Conservation (phyloP, 768 basidiomycete genomes). For the Suillus subluteus region DNA sequence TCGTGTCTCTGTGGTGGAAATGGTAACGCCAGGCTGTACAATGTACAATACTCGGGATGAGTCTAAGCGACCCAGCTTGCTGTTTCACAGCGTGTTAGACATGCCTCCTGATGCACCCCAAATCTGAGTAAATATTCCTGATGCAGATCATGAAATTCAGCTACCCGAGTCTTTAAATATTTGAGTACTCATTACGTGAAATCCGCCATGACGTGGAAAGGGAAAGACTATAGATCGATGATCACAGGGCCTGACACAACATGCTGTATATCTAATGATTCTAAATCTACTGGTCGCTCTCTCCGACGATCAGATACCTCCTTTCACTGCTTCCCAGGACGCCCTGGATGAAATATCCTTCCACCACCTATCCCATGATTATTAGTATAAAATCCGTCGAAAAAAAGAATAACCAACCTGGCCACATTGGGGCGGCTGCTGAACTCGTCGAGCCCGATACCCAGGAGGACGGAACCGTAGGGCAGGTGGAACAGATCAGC, state of each 20-base stretch:
- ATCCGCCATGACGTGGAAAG: not conserved
- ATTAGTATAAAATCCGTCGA: not conserved
- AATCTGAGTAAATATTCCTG: not conserved
- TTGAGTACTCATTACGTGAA: not conserved
- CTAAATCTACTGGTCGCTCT: not conserved
- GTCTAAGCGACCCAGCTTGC: not conserved
- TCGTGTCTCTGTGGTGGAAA: not conserved
- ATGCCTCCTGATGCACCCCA: not conserved
- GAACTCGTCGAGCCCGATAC: conserved; percentile 19
- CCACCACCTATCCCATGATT: conserved; percentile 45
- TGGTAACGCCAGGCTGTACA: not conserved
- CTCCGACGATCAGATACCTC: conserved; percentile 23
- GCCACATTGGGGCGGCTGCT: conserved; percentile 22
- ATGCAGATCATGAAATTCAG: not conserved
- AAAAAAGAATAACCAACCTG: conserved; percentile 16
- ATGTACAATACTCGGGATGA: not conserved
- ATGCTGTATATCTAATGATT: not conserved
- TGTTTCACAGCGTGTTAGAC: not conserved
- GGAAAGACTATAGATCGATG: not conserved
- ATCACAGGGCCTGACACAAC: not conserved
- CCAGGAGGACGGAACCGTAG: conserved; percentile 19
- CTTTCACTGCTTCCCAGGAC: conserved; percentile 49
- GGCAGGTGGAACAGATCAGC: conserved; percentile 28
- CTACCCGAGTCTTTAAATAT: not conserved
- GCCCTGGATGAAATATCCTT: conserved; percentile 45